phyloP scores from a whole-genome alignment of 2,329 filamentous ascomycete species.

The Dactylonectria estremocensis region DNA sequence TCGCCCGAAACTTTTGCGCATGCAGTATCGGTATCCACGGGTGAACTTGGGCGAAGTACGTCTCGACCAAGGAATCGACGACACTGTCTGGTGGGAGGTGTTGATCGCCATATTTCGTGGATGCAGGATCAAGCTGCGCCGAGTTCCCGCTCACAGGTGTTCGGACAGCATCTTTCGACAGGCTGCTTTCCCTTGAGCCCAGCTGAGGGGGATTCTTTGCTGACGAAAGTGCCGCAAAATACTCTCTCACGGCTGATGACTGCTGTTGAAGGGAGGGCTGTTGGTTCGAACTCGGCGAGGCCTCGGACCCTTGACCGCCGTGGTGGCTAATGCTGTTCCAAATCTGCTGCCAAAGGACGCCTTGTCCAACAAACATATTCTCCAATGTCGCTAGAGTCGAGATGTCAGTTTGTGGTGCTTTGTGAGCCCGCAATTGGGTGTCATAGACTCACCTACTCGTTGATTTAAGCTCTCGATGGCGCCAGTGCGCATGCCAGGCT shows the following conservation, averaged over 20 bases:
- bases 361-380: slow-evolving; percentile 58
- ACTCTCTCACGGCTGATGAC: slow-evolving; percentile 14
- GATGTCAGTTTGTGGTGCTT: background rate
- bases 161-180: background rate
- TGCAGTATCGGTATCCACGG: slow-evolving; percentile 55
- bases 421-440: background rate
- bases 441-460: slow-evolving; percentile 45
- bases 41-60: slow-evolving; percentile 56
- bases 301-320: background rate
- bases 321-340: slow-evolving; percentile 31
- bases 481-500: slow-evolving; percentile 53
- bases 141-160: slow-evolving; percentile 7
- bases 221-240: slow-evolving; percentile 7
- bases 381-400: slow-evolving; percentile 45
- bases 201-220: background rate
- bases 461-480: slow-evolving; percentile 55
- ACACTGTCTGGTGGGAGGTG: slow-evolving; percentile 50
- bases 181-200: background rate
- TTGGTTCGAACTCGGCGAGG: background rate
- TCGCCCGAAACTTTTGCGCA: slow-evolving; percentile 44
- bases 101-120: slow-evolving; percentile 2
- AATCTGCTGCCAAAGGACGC: slow-evolving; percentile 55
- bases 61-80: slow-evolving; percentile 52
- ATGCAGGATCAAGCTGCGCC: background rate
- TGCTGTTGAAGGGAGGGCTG: slow-evolving; percentile 21